phyloP scores from a whole-genome alignment of 768 basidiomycete species.

The Hericium alpestre region DNA sequence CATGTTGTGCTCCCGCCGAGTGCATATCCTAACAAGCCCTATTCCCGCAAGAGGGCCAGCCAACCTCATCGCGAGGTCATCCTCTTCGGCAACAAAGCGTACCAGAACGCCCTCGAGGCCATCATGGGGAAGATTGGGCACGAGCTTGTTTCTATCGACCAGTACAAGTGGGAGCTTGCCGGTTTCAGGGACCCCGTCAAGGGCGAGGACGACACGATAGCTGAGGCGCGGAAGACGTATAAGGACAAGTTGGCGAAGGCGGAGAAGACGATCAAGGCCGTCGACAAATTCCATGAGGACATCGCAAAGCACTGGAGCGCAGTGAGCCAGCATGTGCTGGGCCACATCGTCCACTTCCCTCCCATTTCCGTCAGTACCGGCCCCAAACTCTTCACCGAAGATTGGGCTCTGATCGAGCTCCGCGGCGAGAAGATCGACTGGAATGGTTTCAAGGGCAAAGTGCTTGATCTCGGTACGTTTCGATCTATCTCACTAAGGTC shows the following conservation, averaged over 20 bases:
- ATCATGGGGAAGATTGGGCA: constrained; percentile 4
- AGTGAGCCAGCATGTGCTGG: constrained; percentile 21
- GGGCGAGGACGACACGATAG: constrained; percentile 13
- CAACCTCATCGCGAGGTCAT: neutral
- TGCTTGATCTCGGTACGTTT: constrained; percentile 19
- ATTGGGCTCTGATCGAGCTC: constrained; percentile 20
- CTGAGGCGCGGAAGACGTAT: neutral
- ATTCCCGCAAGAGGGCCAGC: neutral
- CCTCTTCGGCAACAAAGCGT: constrained; percentile 2
- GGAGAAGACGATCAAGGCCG: neutral
- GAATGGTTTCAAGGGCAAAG: constrained; percentile 19
- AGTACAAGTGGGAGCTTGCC: constrained; percentile 18
- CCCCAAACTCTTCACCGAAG: constrained; percentile 17
- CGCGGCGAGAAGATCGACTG: constrained; percentile 18
- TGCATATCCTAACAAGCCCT: constrained; percentile 13
- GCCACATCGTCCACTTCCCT: constrained; percentile 21
- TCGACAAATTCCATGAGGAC: constrained; percentile 19
- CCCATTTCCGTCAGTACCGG: constrained; percentile 17
- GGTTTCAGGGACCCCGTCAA: too few species aligned
- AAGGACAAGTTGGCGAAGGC: neutral
- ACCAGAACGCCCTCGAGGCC: constrained; percentile 1
- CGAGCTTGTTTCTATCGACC: constrained; percentile 1
- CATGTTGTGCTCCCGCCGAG: constrained; percentile 28
- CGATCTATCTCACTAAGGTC: constrained; percentile 6
- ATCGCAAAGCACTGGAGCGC: constrained; percentile 17